These are phyloP conservation scores for Penicilliopsis zonata DNA, from an alignment of 495 filamentous ascomycete genomes.

Conservation along the genomic window DNA sequence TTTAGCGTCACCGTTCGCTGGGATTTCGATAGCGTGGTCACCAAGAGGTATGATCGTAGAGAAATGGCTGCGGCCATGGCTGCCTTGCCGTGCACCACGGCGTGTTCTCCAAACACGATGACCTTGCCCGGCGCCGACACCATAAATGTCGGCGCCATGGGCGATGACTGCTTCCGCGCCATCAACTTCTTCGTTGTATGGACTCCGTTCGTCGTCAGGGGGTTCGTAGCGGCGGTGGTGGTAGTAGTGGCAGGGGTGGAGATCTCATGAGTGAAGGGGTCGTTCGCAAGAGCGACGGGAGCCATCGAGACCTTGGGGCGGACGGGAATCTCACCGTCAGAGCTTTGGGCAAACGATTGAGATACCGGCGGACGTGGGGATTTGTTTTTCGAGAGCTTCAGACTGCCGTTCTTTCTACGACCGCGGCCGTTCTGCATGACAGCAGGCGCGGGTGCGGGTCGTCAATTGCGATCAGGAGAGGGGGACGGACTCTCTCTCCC, in stretches of 20 bases:
- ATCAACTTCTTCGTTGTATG: conserved; percentile 14
- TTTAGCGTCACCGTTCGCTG: conserved; percentile 70
- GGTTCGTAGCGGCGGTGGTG: conserved; percentile 14
- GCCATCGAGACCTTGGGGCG: conserved; percentile 3
- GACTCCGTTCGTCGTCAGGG: conserved; percentile 8
- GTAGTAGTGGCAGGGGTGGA: conserved; percentile 10
- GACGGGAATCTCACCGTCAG: conserved; percentile 7
- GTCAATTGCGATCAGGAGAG: conserved; percentile 3
- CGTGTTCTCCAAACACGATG: conserved; percentile 94
- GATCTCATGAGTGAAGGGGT: conserved; percentile 5
- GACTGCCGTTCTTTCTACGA: conserved; percentile 12
- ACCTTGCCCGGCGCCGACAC: conserved; percentile 96
- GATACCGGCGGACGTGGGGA: conserved; percentile 1
- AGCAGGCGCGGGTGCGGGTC: neutral
- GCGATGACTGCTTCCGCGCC: conserved; percentile 34
- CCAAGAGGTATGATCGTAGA: conserved; percentile 87
- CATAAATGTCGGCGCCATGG: conserved; percentile 79
- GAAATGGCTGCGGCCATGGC: conserved; percentile 92
- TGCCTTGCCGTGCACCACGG: conserved; percentile 91
- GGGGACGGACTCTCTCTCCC: no score
- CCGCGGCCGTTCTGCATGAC: conserved; percentile 10
- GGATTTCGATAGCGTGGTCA: conserved; percentile 80
- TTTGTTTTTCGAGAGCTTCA: conserved; percentile 4
- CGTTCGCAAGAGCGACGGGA: conserved; percentile 3
- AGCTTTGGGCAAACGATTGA: neutral